Evolutionary conservation across 768 basidiomycete genomes (phyloP), one percentile per base, ranked within the genome.

Genomic region (Trichaptum fuscoviolaceum): DNA sequence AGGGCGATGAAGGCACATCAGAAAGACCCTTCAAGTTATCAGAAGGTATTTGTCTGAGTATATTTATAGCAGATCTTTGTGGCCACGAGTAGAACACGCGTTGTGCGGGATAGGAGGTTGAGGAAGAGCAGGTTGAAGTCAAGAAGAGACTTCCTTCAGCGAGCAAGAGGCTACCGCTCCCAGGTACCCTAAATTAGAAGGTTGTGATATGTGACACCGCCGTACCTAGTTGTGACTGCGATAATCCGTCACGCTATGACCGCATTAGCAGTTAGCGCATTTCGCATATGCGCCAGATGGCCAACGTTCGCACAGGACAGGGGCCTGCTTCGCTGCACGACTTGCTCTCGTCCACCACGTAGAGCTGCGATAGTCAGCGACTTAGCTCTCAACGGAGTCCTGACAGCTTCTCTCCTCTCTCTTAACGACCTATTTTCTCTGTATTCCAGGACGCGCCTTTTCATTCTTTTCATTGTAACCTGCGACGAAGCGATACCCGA

Each of bases 401-500:
- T 52, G 42, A 52, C 15, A 52, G 42, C 42, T 52, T 52, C 42
- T 15, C 42, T 12, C 30, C 2, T 52, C 10, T 20, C 42, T 15
- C 42, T 20, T 52, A 52, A 52, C 42, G 42, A 52, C 42, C 42
- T 52, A 6, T 52, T 52, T 52, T 20, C 20, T 52, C 42, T 52
- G 20, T 52, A 15, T 52, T 20, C 42, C 5, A 52, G 42, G 42
- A 52, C 20, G 8, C 30, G 30, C 30, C 30, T 20, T 52, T 52
- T 52, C 42, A 52, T 20, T 52, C 42, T 52, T 52, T 52, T 5
- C 42, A 52, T 52, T 52, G 42, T 52, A 20, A 52, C 42, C 42
- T 52, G 42, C 42, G 42, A 52, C 42, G 42, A 52, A 52, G 42
- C 42, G 42, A 52, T 52, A 52, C 42, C 42, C 42, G 42, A 52